Percentiles rank a stretch among this genome's conserved stretches.
Evolutionary conservation across 306 rosid species (phyloP).

Genomic region (Lithocarpus polystachyus): DNA sequence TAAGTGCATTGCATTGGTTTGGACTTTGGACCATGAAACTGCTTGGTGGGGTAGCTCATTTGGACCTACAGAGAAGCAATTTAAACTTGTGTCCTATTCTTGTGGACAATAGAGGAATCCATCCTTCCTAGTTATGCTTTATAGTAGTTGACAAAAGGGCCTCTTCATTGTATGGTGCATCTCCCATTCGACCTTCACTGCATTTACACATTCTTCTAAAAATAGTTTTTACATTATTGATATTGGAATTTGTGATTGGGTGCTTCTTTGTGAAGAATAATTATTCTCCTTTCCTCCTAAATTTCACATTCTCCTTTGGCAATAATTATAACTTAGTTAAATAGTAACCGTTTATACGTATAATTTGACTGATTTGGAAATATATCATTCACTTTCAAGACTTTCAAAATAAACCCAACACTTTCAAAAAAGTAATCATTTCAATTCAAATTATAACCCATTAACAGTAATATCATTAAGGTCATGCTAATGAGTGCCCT

Average conservation of each 20-base stretch:
- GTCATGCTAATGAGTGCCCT: no score
- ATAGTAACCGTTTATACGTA: no score
- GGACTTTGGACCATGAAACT: slow-evolving; percentile 13
- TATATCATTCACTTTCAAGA: no score
- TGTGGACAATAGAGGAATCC: not conserved
- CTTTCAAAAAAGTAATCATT: no score
- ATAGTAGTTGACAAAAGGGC: not conserved
- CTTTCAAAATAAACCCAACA: no score
- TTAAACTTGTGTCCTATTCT: not conserved
- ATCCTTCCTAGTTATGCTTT: not conserved
- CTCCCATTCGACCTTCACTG: not conserved
- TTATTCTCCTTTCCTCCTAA: not conserved
- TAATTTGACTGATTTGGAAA: no score
- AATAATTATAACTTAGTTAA: no score
- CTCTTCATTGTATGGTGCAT: not conserved
- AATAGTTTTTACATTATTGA: not conserved
- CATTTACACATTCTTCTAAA: not conserved
- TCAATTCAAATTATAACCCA: no score
- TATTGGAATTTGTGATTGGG: not conserved
- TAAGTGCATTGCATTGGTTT: not conserved
- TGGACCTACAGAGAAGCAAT: not conserved
- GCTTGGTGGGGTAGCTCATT: not conserved
- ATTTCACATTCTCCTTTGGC: no score
- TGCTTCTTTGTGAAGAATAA: not conserved
- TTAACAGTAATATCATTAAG: no score